These are phyloP conservation scores for Bacterosira constricta DNA, from an alignment of 108 stramenopile genomes.

Conservation along the genomic window DNA sequence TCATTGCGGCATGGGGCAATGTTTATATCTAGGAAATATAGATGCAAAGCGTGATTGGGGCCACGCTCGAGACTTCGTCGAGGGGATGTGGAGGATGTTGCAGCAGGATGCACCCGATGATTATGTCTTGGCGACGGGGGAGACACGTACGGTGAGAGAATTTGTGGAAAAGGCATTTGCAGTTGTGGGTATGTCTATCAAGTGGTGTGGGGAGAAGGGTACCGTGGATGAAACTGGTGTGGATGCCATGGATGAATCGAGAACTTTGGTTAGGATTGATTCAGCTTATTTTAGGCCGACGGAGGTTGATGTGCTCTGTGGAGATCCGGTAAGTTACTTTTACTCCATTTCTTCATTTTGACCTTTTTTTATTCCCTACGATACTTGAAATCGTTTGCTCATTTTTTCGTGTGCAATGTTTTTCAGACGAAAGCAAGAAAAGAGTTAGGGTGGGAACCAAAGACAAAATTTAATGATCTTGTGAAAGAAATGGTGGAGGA, in stretches of 20 bases:
- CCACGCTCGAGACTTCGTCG: slow-evolving; percentile 98
- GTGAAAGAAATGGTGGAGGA: slow-evolving; percentile 96
- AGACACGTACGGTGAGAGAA: slow-evolving; percentile 96
- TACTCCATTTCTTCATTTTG: too few relatives aligned
- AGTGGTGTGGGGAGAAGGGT: slow-evolving; percentile 91
- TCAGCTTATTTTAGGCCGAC: slow-evolving; percentile 98
- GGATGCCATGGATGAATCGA: slow-evolving; percentile 83
- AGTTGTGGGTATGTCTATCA: slow-evolving; percentile 79
- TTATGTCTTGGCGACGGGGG: slow-evolving; percentile 97
- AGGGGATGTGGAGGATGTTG: slow-evolving; percentile 99
- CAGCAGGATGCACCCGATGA: slow-evolving; percentile 96
- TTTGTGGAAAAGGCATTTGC: slow-evolving; percentile 96
- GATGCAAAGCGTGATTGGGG: slow-evolving; percentile 99
- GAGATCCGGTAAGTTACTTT: slow-evolving; percentile 84
- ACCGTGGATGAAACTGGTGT: slow-evolving; percentile 95
- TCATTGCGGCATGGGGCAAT: slow-evolving; percentile 80
- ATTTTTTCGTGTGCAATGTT: too few relatives aligned
- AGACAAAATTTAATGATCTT: slow-evolving; percentile 81
- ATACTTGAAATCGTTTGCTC: too few relatives aligned
- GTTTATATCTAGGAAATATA: slow-evolving; percentile 95
- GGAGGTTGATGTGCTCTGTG: slow-evolving; percentile 97
- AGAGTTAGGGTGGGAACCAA: slow-evolving; percentile 90
- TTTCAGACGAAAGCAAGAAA: slow-evolving; percentile 94
- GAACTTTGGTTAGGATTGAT: slow-evolving; percentile 92
- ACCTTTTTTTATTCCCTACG: too few relatives aligned